Evolutionary conservation across 2,329 filamentous ascomycete species (phyloP), one percentile per base, ranked within the genome.

Genomic region (Fusarium duplospermum): DNA sequence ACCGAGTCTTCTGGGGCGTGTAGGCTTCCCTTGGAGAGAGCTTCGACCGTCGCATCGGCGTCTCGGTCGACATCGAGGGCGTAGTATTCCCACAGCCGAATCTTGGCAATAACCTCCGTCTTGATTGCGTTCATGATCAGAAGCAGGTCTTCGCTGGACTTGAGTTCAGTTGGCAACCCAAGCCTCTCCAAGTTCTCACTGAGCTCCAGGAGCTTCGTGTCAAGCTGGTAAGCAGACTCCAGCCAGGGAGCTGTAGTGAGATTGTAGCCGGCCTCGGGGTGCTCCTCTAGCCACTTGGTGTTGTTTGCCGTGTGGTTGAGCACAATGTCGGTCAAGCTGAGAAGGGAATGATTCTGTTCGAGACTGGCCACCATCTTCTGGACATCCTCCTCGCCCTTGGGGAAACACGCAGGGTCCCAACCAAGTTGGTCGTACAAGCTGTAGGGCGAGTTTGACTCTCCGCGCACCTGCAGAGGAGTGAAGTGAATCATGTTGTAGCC

Each of bases 401-500:
- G 94, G 79, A 99, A 99, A 79, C 92, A 90, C 10, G 86, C 85
- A 6, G 92, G 89, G 81, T 99, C 97, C 87, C 97, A 99, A 52
- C 88, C 88, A 24, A 97, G 88, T 85, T 99, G 97, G 79, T 99
- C 94, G 81, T 93, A 98, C 78, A 99, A 90, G 82, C 96, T 99
- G 87, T 98, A 99, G 0, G 96, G 96, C 2, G 96, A 99, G 81
- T 99, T 98, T 62, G 96, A 99, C 52, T 87, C 89, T 66, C 96
- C 96, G 69, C 96, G 92, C 67, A 93, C 88, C 87, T 97, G 96
- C 75, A 99, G 87, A 11, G 96, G 96, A 2, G 96, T 98, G 82
- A 99, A 99, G 83, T 99, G 96, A 69, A 99, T 91, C 95, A 98
- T 98, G 85, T 99, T 99, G 88, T 99, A 99, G 54, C 95, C 95